Conservation (phyloP, 2,329 filamentous ascomycete genomes). For the Raffaelea arxii region DNA sequence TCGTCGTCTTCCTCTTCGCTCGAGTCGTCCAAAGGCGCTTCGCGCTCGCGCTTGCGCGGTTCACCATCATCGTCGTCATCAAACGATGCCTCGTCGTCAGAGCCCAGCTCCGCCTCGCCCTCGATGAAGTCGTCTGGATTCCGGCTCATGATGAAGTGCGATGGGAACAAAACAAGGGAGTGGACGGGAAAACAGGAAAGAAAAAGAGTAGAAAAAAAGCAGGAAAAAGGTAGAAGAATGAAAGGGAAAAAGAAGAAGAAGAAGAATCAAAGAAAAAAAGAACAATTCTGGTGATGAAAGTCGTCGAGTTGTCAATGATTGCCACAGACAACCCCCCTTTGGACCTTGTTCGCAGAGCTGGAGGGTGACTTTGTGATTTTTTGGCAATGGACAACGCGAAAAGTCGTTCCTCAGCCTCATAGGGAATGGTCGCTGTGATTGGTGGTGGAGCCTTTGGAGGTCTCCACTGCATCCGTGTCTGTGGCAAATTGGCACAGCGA, state of each 20-base stretch:
- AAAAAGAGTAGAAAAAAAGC: not conserved
- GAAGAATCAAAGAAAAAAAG: not conserved
- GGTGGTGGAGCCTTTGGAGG: not conserved
- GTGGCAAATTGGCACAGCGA: not conserved
- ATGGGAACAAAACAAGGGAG: not conserved
- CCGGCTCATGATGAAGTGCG: slow-evolving; percentile 43
- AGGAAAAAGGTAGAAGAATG: not conserved
- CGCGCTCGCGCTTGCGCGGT: slow-evolving; percentile 31
- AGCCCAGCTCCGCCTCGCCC: slow-evolving; percentile 75
- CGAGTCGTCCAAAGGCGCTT: slow-evolving; percentile 60
- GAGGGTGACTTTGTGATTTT: not conserved
- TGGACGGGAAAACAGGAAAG: not conserved
- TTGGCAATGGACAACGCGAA: not conserved
- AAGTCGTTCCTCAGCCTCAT: slow-evolving; percentile 1
- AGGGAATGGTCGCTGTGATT: not conserved
- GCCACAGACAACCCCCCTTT: too few relatives aligned
- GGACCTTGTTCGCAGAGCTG: not conserved
- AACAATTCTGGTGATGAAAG: too few relatives aligned
- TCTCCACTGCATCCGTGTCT: not conserved
- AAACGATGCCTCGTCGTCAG: slow-evolving; percentile 76
- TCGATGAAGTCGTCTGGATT: slow-evolving; percentile 70
- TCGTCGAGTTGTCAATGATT: too few relatives aligned
- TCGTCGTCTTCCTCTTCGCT: slow-evolving; percentile 90
- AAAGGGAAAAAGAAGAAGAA: not conserved
- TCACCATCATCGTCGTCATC: slow-evolving; percentile 65